phyloP scores from a whole-genome alignment of 108 stramenopile genomes.

The Fragilaria crotonensis region DNA sequence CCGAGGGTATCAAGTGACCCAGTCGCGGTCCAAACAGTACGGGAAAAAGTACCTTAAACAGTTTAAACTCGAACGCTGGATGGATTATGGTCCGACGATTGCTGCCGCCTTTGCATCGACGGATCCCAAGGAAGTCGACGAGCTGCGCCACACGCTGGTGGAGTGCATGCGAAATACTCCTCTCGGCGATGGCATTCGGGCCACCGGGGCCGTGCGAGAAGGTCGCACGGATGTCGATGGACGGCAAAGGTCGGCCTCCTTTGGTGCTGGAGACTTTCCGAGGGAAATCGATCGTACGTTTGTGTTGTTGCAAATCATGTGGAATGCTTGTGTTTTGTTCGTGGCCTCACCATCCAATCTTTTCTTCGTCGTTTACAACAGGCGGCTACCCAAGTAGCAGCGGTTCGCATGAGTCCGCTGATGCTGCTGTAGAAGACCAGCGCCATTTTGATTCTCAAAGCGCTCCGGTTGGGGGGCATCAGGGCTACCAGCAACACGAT shows the following conservation, averaged over 20 bases:
- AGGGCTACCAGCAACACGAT: constrained; percentile 6
- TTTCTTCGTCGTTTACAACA: not conserved
- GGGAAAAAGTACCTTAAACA: constrained; percentile 78
- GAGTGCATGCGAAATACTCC: constrained; percentile 81
- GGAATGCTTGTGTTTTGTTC: constrained; percentile 1
- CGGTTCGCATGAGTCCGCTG: constrained; percentile 12
- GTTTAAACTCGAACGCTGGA: constrained; percentile 87
- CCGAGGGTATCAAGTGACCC: constrained; percentile 82
- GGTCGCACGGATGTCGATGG: not conserved
- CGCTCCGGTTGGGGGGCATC: constrained; percentile 9
- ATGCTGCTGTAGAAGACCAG: constrained; percentile 17
- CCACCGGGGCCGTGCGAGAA: constrained; percentile 49
- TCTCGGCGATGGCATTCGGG: constrained; percentile 39
- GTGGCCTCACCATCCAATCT: not conserved
- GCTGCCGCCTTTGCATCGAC: constrained; percentile 84
- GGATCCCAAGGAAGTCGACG: constrained; percentile 69
- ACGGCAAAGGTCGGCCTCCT: not conserved
- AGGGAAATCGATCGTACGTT: not conserved
- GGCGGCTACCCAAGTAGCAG: not conserved
- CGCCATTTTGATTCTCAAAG: constrained; percentile 18
- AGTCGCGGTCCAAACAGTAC: constrained; percentile 73
- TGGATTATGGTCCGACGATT: constrained; percentile 91
- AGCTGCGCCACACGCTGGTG: constrained; percentile 61
- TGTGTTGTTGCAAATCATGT: not conserved
- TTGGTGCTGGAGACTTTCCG: not conserved